Evolutionary conservation across 306 rosid genomes (phyloP).

Genomic region (Vigna trinervia): DNA sequence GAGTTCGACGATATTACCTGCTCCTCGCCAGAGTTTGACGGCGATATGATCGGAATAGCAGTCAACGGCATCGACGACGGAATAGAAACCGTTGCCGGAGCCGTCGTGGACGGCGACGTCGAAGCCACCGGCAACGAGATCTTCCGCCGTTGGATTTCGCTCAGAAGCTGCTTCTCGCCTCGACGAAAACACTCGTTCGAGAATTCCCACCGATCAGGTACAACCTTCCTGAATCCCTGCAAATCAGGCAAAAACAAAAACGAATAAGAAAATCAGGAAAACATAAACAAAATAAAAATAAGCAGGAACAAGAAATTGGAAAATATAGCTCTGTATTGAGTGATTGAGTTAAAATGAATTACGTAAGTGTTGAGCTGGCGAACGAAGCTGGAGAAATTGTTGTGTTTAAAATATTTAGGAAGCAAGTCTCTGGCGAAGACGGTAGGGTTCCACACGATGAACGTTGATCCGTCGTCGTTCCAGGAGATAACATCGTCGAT

Average conservation of each 20-base stretch:
- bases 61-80: slow-evolving; percentile 42
- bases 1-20: slow-evolving; percentile 71
- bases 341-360: slow-evolving; percentile 22
- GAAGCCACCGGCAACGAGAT: slow-evolving; percentile 34
- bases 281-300: background rate
- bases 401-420: slow-evolving; percentile 86
- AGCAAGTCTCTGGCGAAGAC: slow-evolving; percentile 88
- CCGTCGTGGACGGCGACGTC: slow-evolving; percentile 34
- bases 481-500: slow-evolving; percentile 85
- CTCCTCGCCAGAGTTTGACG: slow-evolving; percentile 76
- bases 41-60: slow-evolving; percentile 52
- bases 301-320: no score
- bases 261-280: background rate
- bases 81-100: background rate
- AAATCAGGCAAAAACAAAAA: background rate
- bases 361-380: slow-evolving; percentile 97
- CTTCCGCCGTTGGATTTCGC: slow-evolving; percentile 87
- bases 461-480: slow-evolving; percentile 92
- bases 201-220: slow-evolving; percentile 95
- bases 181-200: slow-evolving; percentile 74
- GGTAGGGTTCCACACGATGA: slow-evolving; percentile 92
- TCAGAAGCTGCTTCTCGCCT: slow-evolving; percentile 70
- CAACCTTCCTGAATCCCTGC: slow-evolving; percentile 86
- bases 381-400: slow-evolving; percentile 95
- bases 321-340: background rate